phyloP scores from a whole-genome alignment of 1,139 yeast genomes.

The Saccharomyces hybrid region DNA sequence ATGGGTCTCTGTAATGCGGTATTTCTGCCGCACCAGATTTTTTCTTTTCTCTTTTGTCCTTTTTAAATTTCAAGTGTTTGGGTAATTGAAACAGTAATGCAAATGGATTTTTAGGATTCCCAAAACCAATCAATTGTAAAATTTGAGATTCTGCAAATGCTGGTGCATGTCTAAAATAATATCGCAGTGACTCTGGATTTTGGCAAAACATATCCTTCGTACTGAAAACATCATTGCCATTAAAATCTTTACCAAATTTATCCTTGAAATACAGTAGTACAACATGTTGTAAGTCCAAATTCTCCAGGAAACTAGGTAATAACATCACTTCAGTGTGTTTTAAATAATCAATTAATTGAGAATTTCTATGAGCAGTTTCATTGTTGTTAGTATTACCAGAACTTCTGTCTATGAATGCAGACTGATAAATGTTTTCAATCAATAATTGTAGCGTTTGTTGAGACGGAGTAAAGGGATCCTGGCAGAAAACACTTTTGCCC shows the following conservation, averaged over 20 bases:
- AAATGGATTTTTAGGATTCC: conserved; percentile 66
- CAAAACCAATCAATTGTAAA: conserved; percentile 67
- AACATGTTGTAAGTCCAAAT: conserved; percentile 48
- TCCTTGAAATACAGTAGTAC: conserved; percentile 22
- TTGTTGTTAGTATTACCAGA: conserved; percentile 15
- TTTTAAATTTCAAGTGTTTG: conserved; percentile 60
- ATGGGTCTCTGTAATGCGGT: neutral
- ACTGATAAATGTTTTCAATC: conserved; percentile 68
- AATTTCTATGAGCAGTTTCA: conserved; percentile 15
- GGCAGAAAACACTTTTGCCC: conserved; percentile 68
- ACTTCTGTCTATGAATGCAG: conserved; percentile 42
- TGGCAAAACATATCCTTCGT: conserved; percentile 41
- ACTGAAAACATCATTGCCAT: conserved; percentile 34
- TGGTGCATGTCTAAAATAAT: conserved; percentile 70
- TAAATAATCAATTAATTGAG: conserved; percentile 30
- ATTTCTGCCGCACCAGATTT: conserved; percentile 32
- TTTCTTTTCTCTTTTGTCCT: conserved; percentile 60
- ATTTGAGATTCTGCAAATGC: conserved; percentile 68
- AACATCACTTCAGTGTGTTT: conserved; percentile 33
- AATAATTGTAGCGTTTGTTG: conserved; percentile 67
- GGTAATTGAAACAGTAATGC: conserved; percentile 64
- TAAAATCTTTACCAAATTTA: conserved; percentile 2
- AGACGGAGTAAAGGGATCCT: conserved; percentile 78
- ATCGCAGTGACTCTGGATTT: conserved; percentile 49
- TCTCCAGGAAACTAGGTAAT: conserved; percentile 38